Conservation (phyloP, 2,329 filamentous ascomycete species). For the Mollisiaceae sp. region DNA sequence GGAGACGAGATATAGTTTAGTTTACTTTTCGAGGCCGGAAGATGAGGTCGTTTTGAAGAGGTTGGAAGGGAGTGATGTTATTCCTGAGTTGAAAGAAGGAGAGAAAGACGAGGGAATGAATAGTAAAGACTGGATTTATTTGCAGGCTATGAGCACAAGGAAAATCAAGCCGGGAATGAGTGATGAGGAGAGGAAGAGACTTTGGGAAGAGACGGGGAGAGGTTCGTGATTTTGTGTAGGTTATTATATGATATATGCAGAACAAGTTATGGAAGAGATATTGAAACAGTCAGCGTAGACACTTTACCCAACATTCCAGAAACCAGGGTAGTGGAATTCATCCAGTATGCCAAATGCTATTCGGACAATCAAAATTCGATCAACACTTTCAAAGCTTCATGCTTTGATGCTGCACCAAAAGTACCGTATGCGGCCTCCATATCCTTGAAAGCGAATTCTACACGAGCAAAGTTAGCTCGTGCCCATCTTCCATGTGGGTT, state of each 20-base stretch:
- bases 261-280: background rate
- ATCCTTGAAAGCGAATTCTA: constrained; percentile 49
- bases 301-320: background rate
- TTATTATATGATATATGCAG: background rate
- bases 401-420: constrained; percentile 49
- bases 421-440: constrained; percentile 52
- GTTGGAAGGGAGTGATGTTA: constrained; percentile 34
- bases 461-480: constrained; percentile 12
- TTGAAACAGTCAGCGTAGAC: background rate
- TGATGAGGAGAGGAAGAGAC: constrained; percentile 30
- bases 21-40: constrained; percentile 59
- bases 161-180: constrained; percentile 19
- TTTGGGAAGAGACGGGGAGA: constrained; percentile 32
- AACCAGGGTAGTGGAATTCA: background rate
- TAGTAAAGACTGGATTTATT: constrained; percentile 36
- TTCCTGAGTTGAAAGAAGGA: constrained; percentile 28
- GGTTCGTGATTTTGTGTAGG: constrained; percentile 10
- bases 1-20: constrained; percentile 52
- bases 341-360: background rate
- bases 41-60: constrained; percentile 47
- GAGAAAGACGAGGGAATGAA: constrained; percentile 32
- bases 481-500: constrained; percentile 9
- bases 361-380: constrained; percentile 40
- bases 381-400: constrained; percentile 51
- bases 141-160: constrained; percentile 34